Evolutionary conservation across 1,284 basidiomycete genomes (phyloP).

Genomic region (Omphalotus olearius): DNA sequence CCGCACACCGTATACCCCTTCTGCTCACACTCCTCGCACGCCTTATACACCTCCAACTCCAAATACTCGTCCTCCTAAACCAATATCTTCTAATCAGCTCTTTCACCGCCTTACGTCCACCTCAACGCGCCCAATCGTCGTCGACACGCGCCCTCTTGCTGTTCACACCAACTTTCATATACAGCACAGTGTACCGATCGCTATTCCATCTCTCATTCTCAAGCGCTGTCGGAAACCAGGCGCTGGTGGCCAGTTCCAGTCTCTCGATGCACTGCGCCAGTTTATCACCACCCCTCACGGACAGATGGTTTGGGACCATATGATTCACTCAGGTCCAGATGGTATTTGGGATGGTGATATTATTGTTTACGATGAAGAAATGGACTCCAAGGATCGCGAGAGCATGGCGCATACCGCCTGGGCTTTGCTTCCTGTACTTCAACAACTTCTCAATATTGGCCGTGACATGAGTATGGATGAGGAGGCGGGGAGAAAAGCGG

Average conservation of each 20-base stretch:
- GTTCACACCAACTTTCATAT: constrained; percentile 64
- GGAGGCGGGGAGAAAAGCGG: constrained; percentile 29
- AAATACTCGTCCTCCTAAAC: neutral
- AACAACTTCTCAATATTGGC: constrained; percentile 48
- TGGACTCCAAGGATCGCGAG: constrained; percentile 57
- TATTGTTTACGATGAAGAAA: constrained; percentile 72
- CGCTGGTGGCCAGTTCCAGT: constrained; percentile 45
- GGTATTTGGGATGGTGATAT: constrained; percentile 69
- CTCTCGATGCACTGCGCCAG: constrained; percentile 63
- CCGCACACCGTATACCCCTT: constrained; percentile 1
- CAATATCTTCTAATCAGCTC: too few relatives aligned
- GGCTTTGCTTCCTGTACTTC: constrained; percentile 59
- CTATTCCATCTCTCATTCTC: constrained; percentile 81
- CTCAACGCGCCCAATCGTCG: constrained; percentile 51
- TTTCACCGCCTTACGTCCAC: too few relatives aligned
- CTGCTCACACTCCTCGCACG: constrained; percentile 2
- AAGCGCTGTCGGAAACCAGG: constrained; percentile 74
- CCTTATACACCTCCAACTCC: constrained; percentile 2
- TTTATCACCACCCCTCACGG: constrained; percentile 76
- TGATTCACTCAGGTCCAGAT: constrained; percentile 11
- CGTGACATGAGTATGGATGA: neutral
- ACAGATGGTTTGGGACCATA: constrained; percentile 41
- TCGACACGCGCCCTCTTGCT: constrained; percentile 74
- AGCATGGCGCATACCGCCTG: constrained; percentile 55
- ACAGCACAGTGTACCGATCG: constrained; percentile 69